Base-by-base conservation (phyloP, 352 stramenopile genomes). In the Thalassiosira hispida region DNA sequence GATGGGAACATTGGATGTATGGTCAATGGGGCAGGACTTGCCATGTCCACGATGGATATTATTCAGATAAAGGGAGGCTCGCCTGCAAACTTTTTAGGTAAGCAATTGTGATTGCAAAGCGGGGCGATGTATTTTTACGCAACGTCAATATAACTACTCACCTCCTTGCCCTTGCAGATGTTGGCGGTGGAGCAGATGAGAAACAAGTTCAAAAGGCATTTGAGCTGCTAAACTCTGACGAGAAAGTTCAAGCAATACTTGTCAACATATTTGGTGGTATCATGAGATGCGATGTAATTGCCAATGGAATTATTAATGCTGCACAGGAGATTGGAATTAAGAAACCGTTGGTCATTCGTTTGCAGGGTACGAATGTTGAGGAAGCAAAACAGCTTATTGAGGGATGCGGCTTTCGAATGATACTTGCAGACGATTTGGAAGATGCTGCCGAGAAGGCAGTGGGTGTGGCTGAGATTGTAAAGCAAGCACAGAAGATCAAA, bases 201-300 rank as follows among this genome's bases (percentile, higher is more conserved):
- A 71, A 79, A 22, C 89, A 94, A 73, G 86, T 96, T 6, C 80
- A 94, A 59, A 95, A 95, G 80, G 94, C 95, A 25, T 96, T 98
- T 83, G 91, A 96, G 73, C 86, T 98, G 35, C 75, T 98, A 7
- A 95, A 94, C 56, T 78, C 87, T 42, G 97, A 99, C 88, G 77
- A 93, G 38, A 95, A 98, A 61, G 97, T 99, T 40, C 96, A 98
- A 88, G 96, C 96, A 47, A 98, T 99, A 77, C 89, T 99, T 16
- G 96, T 99, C 53, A 99, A 99, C 90, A 99, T 99, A 73, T 99
- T 99, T 83, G 97, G 97, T 59, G 97, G 97, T 55, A 99, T 99
- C 90, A 99, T 99, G 97, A 92, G 96, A 67, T 98, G 97, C 84
- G 96, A 99, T 86, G 94, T 98, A 25, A 98, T 99, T 83, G 89